phyloP scores from a whole-genome alignment of 345 rosid species.

The Arabis alpina region DNA sequence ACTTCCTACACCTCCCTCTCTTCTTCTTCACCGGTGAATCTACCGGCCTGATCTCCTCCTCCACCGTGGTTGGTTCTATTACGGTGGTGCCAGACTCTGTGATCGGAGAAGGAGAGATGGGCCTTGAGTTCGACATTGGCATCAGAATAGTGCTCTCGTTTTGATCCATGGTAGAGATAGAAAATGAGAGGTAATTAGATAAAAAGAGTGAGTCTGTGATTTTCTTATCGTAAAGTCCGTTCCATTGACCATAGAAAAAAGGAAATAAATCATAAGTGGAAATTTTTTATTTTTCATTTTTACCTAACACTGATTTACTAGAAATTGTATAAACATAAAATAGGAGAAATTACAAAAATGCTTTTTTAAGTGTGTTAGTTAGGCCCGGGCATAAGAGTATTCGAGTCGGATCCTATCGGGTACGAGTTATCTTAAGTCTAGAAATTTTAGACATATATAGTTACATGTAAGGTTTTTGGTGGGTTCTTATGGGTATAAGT shows the following conservation, averaged over 20 bases:
- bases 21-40: conserved; percentile 36
- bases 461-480: too few relatives aligned
- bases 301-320: neutral
- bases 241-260: conserved; percentile 36
- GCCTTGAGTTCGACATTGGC: conserved; percentile 48
- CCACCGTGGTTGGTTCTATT: neutral
- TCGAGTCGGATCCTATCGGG: too few relatives aligned
- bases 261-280: neutral
- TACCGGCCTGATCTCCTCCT: conserved; percentile 8
- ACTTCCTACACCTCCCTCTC: conserved; percentile 62
- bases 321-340: too few relatives aligned
- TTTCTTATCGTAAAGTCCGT: conserved; percentile 35
- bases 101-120: conserved; percentile 51
- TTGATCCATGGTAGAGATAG: conserved; percentile 46
- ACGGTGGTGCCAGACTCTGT: neutral
- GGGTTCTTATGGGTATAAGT: too few relatives aligned
- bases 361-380: too few relatives aligned
- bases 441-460: too few relatives aligned
- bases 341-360: too few relatives aligned
- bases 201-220: conserved; percentile 15
- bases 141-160: conserved; percentile 49
- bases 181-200: conserved; percentile 6
- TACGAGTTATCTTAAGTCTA: too few relatives aligned
- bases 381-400: too few relatives aligned
- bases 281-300: too few relatives aligned